These are phyloP conservation scores for Phlebopus sp. DNA, from an alignment of 1,284 basidiomycete species.

Conservation along the genomic window DNA sequence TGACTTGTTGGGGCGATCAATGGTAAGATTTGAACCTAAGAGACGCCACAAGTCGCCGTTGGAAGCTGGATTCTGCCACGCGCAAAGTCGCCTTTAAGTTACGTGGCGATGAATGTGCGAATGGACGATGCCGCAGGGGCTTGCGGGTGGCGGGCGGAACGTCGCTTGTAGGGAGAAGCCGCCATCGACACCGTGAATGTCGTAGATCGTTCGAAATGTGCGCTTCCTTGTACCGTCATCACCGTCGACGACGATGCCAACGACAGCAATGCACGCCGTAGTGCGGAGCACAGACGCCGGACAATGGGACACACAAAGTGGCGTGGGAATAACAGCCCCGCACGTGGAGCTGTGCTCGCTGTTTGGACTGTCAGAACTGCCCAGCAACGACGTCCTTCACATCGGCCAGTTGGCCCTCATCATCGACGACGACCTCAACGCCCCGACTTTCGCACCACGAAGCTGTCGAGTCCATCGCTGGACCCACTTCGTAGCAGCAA, in stretches of 20 bases:
- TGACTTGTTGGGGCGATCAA: too few species aligned
- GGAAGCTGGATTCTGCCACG: too few species aligned
- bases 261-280: too few species aligned
- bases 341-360: not conserved
- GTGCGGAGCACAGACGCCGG: too few species aligned
- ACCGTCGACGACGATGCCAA: not conserved
- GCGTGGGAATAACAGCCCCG: not conserved
- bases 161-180: not conserved
- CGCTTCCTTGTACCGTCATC: not conserved
- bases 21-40: too few species aligned
- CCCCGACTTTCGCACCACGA: conserved; percentile 2
- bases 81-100: too few species aligned
- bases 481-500: not conserved
- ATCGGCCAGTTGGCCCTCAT: conserved; percentile 13
- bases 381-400: conserved; percentile 9
- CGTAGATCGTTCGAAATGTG: not conserved
- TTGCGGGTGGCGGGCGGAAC: not conserved
- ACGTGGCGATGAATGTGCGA: not conserved
- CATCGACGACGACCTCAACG: conserved; percentile 12
- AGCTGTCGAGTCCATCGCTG: conserved; percentile 1
- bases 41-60: too few species aligned
- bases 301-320: not conserved
- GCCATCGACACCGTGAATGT: not conserved
- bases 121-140: too few species aligned
- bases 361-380: conserved; percentile 1